Evolutionary conservation across 192 early-diverging fungal genomes (phyloP).

Genomic region (Powellomyces hirtus): DNA sequence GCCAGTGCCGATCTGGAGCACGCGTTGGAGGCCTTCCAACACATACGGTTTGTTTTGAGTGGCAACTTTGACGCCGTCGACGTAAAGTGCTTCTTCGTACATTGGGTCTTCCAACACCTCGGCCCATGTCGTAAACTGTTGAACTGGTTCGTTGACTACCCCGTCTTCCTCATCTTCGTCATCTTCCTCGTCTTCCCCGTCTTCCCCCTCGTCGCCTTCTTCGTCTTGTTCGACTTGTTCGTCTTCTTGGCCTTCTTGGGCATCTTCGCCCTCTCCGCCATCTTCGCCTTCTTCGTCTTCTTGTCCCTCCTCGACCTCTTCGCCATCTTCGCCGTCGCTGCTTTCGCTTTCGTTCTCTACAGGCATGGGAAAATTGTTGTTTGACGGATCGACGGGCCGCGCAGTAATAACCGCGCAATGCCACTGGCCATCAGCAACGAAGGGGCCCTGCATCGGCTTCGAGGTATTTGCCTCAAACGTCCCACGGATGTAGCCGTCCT

Average conservation of each 20-base stretch:
- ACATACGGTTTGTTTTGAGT: background rate
- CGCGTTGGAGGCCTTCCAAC: background rate
- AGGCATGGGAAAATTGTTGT: too few relatives aligned
- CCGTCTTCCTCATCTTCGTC: background rate
- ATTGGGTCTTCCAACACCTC: too few relatives aligned
- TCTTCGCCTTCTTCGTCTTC: background rate
- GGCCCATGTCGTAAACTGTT: too few relatives aligned
- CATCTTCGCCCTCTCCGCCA: background rate
- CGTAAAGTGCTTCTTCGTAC: background rate
- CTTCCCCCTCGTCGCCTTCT: too few relatives aligned
- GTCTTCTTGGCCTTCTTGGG: background rate
- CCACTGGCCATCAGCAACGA: background rate
- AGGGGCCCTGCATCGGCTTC: background rate
- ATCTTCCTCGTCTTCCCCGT: too few relatives aligned
- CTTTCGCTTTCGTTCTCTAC: background rate
- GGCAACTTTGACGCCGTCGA: background rate
- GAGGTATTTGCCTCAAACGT: background rate
- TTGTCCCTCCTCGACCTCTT: background rate
- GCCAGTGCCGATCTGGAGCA: background rate
- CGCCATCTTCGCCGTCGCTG: background rate
- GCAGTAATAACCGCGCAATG: background rate
- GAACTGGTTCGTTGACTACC: too few relatives aligned
- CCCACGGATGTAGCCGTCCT: background rate
- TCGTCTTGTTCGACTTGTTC: conserved; percentile 6
- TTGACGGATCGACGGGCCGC: too few relatives aligned